Evolutionary conservation across 192 early-diverging fungal genomes (phyloP).

Genomic region (Funneliformis mosseae): DNA sequence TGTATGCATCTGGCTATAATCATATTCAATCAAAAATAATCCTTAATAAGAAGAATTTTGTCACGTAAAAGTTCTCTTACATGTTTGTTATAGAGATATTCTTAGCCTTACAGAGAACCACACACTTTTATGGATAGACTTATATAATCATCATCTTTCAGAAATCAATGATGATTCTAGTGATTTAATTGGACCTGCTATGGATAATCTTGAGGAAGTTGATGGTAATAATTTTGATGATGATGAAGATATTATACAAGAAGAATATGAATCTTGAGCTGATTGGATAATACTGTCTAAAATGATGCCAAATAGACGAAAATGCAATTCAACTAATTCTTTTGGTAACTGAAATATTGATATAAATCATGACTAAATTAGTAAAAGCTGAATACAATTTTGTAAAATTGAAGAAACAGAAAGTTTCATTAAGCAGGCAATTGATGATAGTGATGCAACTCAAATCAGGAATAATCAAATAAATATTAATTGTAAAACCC

Average conservation of each 20-base stretch:
- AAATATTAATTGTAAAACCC: not conserved
- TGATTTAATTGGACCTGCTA: not conserved
- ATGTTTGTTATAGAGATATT: no score
- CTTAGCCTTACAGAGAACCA: no score
- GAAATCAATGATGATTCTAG: not conserved
- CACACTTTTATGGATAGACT: not conserved
- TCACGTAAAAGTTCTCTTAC: no score
- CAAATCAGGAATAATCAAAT: not conserved
- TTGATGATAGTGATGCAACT: not conserved
- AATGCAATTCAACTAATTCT: not conserved
- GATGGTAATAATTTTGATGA: not conserved
- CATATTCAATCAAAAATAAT: no score
- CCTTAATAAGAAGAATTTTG: no score
- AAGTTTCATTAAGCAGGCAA: not conserved
- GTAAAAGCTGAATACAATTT: no score
- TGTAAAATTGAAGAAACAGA: not conserved
- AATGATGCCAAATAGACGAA: not conserved
- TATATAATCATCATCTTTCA: conserved; percentile 1
- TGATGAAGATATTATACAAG: not conserved
- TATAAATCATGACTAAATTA: no score
- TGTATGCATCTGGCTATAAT: no score
- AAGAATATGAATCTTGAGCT: not conserved
- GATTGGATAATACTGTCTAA: not conserved
- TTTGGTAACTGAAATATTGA: not conserved
- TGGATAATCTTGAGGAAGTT: not conserved